Evolutionary conservation across 2,329 filamentous ascomycete genomes (phyloP).

Genomic region (Colletotrichum falcatum): DNA sequence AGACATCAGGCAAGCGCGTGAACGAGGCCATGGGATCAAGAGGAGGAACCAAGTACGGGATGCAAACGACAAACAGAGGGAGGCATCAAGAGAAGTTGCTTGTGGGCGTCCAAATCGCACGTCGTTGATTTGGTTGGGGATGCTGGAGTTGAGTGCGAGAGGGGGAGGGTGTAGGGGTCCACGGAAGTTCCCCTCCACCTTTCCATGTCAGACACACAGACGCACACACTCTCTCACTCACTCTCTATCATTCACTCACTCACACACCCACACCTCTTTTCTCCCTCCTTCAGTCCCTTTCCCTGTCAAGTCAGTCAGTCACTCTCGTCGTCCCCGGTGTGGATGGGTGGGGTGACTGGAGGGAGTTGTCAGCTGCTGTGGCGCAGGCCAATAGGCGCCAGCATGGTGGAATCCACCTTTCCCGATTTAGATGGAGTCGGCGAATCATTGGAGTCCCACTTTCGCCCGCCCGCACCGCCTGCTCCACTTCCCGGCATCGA

Average conservation of each 20-base stretch:
- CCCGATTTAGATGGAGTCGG: conserved; percentile 30
- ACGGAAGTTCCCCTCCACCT: conserved; percentile 8
- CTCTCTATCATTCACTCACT: too few species aligned
- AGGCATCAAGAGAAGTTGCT: conserved; percentile 12
- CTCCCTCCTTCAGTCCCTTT: neutral
- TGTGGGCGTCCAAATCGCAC: conserved; percentile 17
- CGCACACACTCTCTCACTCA: too few species aligned
- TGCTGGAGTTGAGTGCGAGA: neutral
- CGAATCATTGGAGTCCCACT: conserved; percentile 28
- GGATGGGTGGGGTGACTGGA: conserved; percentile 47
- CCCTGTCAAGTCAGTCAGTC: conserved; percentile 3
- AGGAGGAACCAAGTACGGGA: conserved; percentile 8
- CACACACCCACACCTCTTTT: neutral
- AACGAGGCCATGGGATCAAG: conserved; percentile 33
- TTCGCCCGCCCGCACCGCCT: conserved; percentile 21
- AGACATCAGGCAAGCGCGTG: conserved; percentile 25
- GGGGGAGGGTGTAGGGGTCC: conserved; percentile 14
- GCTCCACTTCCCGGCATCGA: conserved; percentile 29
- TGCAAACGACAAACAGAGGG: neutral
- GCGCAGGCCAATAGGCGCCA: conserved; percentile 51
- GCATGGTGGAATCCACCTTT: conserved; percentile 28
- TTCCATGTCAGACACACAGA: neutral
- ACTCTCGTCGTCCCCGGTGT: conserved; percentile 18
- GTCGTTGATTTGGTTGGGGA: conserved; percentile 37
- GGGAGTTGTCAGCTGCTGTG: conserved; percentile 52